A percentile compares a stretch with the other conserved stretches of the same genome.
Conservation (phyloP, 208 protist genomes). For the Novymonas esmeraldas region DNA sequence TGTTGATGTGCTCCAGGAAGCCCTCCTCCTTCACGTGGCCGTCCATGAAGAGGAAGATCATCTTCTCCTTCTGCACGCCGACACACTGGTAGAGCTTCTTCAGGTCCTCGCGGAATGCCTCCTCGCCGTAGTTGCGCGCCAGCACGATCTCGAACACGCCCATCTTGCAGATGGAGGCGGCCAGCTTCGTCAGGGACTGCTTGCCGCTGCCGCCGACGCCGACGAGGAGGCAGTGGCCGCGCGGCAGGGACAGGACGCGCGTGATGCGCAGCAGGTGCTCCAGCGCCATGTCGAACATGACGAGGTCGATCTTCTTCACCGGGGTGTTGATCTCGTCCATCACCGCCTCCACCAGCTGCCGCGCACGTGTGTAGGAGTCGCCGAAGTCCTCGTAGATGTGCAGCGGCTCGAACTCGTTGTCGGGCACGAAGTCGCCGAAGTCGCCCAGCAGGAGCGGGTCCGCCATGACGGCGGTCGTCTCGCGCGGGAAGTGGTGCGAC, state of each 20-base stretch:
- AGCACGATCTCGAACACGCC: slow-evolving; percentile 98
- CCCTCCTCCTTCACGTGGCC: slow-evolving; percentile 97
- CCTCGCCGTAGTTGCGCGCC: slow-evolving; percentile 97
- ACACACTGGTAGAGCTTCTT: slow-evolving; percentile 96
- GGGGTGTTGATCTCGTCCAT: slow-evolving; percentile 95
- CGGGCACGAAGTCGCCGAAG: slow-evolving; percentile 94
- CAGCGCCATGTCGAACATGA: slow-evolving; percentile 99
- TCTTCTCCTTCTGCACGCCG: slow-evolving; percentile 90
- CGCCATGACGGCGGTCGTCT: slow-evolving; percentile 56
- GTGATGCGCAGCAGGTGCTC: slow-evolving; percentile 97
- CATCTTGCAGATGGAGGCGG: slow-evolving; percentile 94
- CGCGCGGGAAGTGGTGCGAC: slow-evolving; percentile 65
- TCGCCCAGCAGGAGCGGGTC: slow-evolving; percentile 97
- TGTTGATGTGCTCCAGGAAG: slow-evolving; percentile 99
- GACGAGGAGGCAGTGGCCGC: slow-evolving; percentile 97
- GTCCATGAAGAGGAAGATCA: slow-evolving; percentile 99
- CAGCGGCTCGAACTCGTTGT: slow-evolving; percentile 66
- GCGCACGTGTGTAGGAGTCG: slow-evolving; percentile 73
- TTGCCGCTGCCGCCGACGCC: slow-evolving; percentile 98
- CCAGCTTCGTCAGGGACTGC: slow-evolving; percentile 96
- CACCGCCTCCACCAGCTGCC: slow-evolving; percentile 91
- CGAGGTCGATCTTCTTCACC: slow-evolving; percentile 95
- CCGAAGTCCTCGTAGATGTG: slow-evolving; percentile 95
- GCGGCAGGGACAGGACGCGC: slow-evolving; percentile 95
- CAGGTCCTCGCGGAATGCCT: slow-evolving; percentile 97